Conservation (phyloP, 2,329 filamentous ascomycete genomes). For the Golovinomyces cichoracearum region DNA sequence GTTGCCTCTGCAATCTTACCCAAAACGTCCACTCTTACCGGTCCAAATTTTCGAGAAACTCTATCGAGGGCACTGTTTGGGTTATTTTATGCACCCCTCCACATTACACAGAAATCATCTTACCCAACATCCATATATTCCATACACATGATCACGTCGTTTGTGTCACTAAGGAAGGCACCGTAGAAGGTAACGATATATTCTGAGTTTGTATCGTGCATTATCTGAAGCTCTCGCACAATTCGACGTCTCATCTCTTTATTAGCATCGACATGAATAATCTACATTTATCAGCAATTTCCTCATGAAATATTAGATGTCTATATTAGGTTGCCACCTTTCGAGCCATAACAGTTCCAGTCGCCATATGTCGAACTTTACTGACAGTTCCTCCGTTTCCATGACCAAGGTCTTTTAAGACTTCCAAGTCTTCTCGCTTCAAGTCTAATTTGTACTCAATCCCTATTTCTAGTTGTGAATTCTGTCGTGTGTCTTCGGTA, state of each 20-base stretch:
- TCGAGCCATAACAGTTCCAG: conserved; percentile 87
- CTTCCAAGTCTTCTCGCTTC: conserved; percentile 70
- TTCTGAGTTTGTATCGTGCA: conserved; percentile 90
- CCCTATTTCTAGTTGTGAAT: conserved; percentile 64
- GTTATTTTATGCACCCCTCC: not conserved
- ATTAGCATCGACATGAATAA: conserved; percentile 95
- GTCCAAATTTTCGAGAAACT: conserved; percentile 83
- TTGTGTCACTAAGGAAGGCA: conserved; percentile 84
- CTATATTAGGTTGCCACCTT: conserved; percentile 37
- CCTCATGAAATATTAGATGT: not conserved
- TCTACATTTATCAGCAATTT: conserved; percentile 23
- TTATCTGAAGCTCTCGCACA: conserved; percentile 87
- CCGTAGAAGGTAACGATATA: conserved; percentile 97
- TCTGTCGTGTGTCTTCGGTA: conserved; percentile 30
- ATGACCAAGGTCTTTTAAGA: conserved; percentile 79
- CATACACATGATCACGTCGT: conserved; percentile 99
- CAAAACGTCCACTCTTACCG: conserved; percentile 80
- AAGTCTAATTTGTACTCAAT: conserved; percentile 91
- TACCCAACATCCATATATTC: conserved; percentile 99
- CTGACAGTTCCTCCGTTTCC: conserved; percentile 96
- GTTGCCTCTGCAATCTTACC: conserved; percentile 96
- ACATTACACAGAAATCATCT: conserved; percentile 17
- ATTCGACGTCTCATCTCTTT: conserved; percentile 93
- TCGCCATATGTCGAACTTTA: conserved; percentile 86
- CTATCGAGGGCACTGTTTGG: conserved; percentile 58